Evolutionary conservation across 106 monocot species (phyloP).

Genomic region (Dioscorea zingiberensis): DNA sequence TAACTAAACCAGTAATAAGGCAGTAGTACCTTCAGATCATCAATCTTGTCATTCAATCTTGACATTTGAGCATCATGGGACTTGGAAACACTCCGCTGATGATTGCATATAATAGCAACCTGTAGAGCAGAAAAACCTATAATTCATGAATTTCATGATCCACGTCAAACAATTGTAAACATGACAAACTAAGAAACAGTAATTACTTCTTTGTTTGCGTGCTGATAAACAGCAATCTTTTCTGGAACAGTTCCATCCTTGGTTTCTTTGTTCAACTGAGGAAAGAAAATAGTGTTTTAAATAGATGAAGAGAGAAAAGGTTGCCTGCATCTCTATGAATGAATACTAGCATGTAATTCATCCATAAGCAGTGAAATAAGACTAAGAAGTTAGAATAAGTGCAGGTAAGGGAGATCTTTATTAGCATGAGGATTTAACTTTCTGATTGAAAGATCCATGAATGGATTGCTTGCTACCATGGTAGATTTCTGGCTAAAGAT

Average conservation of each 20-base stretch:
- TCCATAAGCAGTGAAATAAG: no score
- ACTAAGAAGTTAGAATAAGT: no score
- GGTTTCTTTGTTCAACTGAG: conserved; percentile 72
- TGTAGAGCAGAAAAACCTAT: conserved; percentile 11
- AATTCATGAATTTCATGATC: conserved; percentile 4
- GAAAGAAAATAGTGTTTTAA: neutral
- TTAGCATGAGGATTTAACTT: no score
- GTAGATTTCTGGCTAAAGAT: no score
- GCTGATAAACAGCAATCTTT: conserved; percentile 83
- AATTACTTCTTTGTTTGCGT: conserved; percentile 87
- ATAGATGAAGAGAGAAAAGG: no score
- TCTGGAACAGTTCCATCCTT: conserved; percentile 53
- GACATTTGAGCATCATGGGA: conserved; percentile 85
- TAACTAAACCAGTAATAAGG: neutral
- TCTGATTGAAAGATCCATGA: no score
- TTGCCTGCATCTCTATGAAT: no score
- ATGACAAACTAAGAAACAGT: neutral
- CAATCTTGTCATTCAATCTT: conserved; percentile 76
- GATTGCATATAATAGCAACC: conserved; percentile 97
- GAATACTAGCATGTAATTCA: no score
- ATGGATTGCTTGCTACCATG: no score
- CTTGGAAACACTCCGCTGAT: conserved; percentile 90
- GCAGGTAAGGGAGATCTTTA: no score
- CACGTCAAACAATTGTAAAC: neutral
- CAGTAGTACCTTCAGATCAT: conserved; percentile 70